Percentiles rank a stretch among this genome's conserved stretches.
phyloP scores from a whole-genome alignment of 495 filamentous ascomycete species.

The Xylaria longipes region DNA sequence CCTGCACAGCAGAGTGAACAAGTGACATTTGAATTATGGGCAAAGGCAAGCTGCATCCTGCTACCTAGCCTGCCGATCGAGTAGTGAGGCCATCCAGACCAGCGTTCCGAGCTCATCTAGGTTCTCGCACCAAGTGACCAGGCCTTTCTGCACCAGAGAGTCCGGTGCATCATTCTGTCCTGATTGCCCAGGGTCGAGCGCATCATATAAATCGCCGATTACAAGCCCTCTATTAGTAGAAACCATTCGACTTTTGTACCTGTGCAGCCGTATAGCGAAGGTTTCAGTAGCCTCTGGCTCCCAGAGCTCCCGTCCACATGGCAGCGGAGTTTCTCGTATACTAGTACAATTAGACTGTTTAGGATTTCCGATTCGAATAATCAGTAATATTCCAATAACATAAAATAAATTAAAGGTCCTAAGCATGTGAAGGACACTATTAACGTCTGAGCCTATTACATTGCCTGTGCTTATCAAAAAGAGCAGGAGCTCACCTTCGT shows the following conservation, averaged over 20 bases:
- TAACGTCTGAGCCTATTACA: not conserved
- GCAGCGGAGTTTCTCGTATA: not conserved
- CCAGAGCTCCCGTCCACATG: conserved; percentile 9
- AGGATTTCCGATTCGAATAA: not conserved
- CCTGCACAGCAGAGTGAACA: not conserved
- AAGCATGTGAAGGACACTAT: not conserved
- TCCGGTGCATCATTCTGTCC: not conserved
- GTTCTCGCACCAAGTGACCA: conserved; percentile 15
- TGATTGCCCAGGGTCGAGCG: not conserved
- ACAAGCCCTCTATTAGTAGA: not conserved
- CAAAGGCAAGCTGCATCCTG: not conserved
- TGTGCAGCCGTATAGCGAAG: conserved; percentile 4
- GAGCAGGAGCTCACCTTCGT: conserved; percentile 9
- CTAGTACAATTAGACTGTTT: not conserved
- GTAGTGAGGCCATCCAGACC: conserved; percentile 12
- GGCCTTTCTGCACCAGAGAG: not conserved
- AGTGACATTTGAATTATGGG: not conserved
- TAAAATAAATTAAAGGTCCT: conserved; percentile 1
- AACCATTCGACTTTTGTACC: conserved; percentile 7
- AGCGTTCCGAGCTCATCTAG: conserved; percentile 19
- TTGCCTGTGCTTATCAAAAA: not conserved
- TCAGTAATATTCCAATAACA: not conserved
- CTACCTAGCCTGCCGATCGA: not conserved
- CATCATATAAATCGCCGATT: not conserved
- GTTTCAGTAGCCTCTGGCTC: conserved; percentile 8